phyloP scores from a whole-genome alignment of 108 stramenopile species.

The Discostella stelligeroides region DNA sequence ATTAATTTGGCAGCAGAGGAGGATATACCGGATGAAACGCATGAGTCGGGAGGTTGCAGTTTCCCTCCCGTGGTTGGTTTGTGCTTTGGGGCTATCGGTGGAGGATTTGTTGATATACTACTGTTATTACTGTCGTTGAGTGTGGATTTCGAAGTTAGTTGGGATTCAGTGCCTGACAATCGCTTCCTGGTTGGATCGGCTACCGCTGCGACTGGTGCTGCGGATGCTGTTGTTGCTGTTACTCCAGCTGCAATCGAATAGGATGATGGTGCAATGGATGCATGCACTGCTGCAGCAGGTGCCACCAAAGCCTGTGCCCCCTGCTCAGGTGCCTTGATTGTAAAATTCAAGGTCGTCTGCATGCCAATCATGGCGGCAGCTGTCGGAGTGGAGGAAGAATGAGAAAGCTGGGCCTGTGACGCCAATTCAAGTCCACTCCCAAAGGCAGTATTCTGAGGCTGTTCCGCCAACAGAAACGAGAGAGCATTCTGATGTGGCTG shows the following conservation, averaged over 20 bases:
- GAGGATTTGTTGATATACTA: not conserved
- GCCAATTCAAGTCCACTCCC: not conserved
- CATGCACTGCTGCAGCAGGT: not conserved
- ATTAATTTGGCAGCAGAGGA: constrained; percentile 14
- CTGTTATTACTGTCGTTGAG: constrained; percentile 1
- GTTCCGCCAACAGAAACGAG: constrained; percentile 8
- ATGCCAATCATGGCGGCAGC: not conserved
- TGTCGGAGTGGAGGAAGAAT: not conserved
- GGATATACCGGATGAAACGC: constrained; percentile 2
- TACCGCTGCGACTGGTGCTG: not conserved
- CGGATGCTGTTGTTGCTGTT: too few species aligned
- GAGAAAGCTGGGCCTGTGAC: not conserved
- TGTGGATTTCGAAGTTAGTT: not conserved
- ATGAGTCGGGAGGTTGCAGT: not conserved
- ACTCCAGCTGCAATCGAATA: not conserved
- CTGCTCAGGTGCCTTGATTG: not conserved
- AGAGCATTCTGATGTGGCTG: not conserved
- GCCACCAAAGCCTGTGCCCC: not conserved
- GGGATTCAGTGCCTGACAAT: not conserved
- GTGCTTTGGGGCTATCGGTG: constrained; percentile 10
- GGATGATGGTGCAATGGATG: not conserved
- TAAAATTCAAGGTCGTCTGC: not conserved
- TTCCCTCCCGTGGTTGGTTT: constrained; percentile 16
- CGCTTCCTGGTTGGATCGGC: not conserved
- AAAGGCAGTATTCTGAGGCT: not conserved